phyloP scores from a whole-genome alignment of 352 stramenopile genomes.

The Pythium sp. region DNA sequence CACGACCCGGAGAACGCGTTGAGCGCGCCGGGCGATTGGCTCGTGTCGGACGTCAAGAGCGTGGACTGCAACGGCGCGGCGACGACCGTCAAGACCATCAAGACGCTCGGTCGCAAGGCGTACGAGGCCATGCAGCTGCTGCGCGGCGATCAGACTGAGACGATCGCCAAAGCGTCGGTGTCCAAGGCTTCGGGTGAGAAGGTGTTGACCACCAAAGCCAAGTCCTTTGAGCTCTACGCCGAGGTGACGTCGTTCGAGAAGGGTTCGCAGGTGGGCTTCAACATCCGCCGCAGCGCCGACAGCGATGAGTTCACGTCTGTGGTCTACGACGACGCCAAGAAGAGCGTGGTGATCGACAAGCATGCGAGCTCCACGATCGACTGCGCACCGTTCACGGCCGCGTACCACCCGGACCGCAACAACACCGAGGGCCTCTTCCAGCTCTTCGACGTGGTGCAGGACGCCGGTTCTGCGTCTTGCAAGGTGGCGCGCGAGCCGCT shows the following conservation, averaged over 20 bases:
- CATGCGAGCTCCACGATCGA: conserved; percentile 43
- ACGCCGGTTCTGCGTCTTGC: conserved; percentile 25
- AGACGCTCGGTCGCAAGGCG: conserved; percentile 53
- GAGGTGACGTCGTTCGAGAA: conserved; percentile 54
- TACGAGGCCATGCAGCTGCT: conserved; percentile 45
- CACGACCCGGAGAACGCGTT: conserved; percentile 47
- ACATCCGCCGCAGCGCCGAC: conserved; percentile 42
- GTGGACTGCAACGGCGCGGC: conserved; percentile 26
- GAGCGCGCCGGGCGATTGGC: conserved; percentile 48
- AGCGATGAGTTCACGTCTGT: conserved; percentile 54
- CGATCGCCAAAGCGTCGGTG: conserved; percentile 26
- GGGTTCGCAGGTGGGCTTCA: conserved; percentile 52
- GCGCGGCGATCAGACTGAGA: conserved; percentile 40
- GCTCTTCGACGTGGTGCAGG: conserved; percentile 47
- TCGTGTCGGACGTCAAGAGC: conserved; percentile 41
- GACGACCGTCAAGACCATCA: conserved; percentile 52
- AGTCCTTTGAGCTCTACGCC: conserved; percentile 33
- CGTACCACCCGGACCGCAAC: conserved; percentile 30
- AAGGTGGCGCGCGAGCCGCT: conserved; percentile 41
- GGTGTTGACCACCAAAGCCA: conserved; percentile 18
- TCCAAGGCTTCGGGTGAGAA: conserved; percentile 20
- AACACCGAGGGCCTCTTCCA: conserved; percentile 53
- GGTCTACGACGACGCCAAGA: conserved; percentile 57
- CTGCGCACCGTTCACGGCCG: conserved; percentile 42
- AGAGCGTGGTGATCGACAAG: conserved; percentile 62